A percentile compares a stretch with the other conserved stretches of the same genome.
phyloP scores from a whole-genome alignment of 441 rosid species.

The Populus hybrid region DNA sequence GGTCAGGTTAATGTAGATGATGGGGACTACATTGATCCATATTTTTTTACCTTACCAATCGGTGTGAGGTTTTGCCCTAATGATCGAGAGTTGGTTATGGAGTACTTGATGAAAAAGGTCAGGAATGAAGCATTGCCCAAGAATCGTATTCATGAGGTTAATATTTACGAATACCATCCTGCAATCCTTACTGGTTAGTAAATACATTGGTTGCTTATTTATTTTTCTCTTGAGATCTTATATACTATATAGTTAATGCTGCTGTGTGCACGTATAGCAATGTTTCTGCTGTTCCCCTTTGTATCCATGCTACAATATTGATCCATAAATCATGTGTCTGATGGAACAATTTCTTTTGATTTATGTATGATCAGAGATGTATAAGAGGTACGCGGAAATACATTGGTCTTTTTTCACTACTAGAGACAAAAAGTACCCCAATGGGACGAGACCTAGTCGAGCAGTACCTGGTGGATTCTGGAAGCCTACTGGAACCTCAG shows the following conservation, averaged over 20 bases:
- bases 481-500: not conserved
- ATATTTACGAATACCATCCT: not conserved
- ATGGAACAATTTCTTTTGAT: not conserved
- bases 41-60: not conserved
- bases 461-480: conserved; percentile 1
- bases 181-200: not conserved
- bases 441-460: not conserved
- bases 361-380: not conserved
- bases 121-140: not conserved
- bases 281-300: no score
- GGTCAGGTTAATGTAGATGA: not conserved
- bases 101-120: not conserved
- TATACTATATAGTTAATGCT: not conserved
- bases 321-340: not conserved
- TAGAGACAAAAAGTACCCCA: not conserved
- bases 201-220: not conserved
- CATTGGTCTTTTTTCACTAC: conserved; percentile 3
- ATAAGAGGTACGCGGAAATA: not conserved
- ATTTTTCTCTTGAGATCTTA: not conserved
- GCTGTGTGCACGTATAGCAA: not conserved
- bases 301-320: not conserved
- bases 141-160: not conserved
- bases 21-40: not conserved
- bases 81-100: not conserved
- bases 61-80: not conserved